Evolutionary conservation across 2,329 filamentous ascomycete genomes (phyloP).

Genomic region (Hymenoscyphus albidus): DNA sequence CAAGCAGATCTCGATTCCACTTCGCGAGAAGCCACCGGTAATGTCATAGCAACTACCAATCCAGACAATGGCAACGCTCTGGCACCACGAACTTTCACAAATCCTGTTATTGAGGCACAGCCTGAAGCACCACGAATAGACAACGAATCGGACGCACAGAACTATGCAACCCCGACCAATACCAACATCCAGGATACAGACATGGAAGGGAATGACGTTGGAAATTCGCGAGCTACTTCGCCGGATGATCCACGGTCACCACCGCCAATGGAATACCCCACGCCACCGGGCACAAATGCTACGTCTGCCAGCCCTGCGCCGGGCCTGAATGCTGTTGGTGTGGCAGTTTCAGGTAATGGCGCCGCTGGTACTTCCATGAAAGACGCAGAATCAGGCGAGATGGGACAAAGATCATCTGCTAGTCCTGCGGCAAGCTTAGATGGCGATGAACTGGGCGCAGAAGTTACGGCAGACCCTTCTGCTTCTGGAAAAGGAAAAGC

Average conservation of each 20-base stretch:
- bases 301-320: neutral
- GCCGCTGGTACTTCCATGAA: slow-evolving; percentile 15
- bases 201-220: neutral
- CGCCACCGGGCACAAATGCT: slow-evolving; percentile 10
- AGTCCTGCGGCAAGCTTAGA: slow-evolving; percentile 27
- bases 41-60: neutral
- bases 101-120: neutral
- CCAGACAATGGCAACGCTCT: neutral
- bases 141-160: neutral
- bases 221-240: slow-evolving; percentile 8
- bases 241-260: neutral
- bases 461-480: slow-evolving; percentile 1
- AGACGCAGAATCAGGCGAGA: slow-evolving; percentile 9
- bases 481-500: slow-evolving; percentile 21
- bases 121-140: neutral
- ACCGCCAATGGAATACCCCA: slow-evolving; percentile 10
- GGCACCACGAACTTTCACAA: neutral
- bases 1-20: neutral
- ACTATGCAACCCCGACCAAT: neutral
- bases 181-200: neutral
- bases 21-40: neutral
- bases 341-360: slow-evolving; percentile 11
- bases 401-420: slow-evolving; percentile 20
- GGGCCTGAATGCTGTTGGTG: slow-evolving; percentile 17
- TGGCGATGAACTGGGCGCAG: slow-evolving; percentile 29